Base-by-base conservation (phyloP, 164 flowering plant genomes). In the Houttuynia cordata region DNA sequence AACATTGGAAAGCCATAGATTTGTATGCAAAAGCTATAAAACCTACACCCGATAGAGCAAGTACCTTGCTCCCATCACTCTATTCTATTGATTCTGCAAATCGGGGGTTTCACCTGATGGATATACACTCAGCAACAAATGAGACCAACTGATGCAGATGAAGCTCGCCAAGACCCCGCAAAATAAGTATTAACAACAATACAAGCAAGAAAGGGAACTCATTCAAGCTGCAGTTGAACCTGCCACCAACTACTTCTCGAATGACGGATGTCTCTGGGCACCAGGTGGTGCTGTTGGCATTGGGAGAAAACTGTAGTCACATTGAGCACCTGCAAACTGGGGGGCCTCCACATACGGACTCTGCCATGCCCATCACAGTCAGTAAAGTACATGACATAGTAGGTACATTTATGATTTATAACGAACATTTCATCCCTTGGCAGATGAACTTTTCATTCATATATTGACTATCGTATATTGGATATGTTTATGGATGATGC, bases 241-340 rank as follows among this genome's bases (percentile, higher is more conserved):
- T 12, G 49, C 49, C 14, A 45, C 49, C 49, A 45, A 10, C 23
- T 24, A 54, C 4, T 54, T 20, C 34, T 54, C 34, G 1, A 3
- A 54, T 23, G 57, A 54, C 15, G 57, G 34, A 24, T 78, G 79
- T 77, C 81, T 80, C 61, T 80, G 90, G 8, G 85, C 97, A 64
- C 98, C 98, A 58, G 96, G 96, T n/a, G 98, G 98, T 17, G 98
- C 84, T 13, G 90, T 77, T 25, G 97, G 97, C 83, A 78, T 81
- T 15, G 98, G 98, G 67, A 87, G 83, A n/a, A n/a, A n/a, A n/a
- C n/a, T n/a, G 65, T 71, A 65, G 14, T 45, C 2, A 14, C 12
- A 45, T 45, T 45, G 49, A 45, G 13, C 49, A 45, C 49, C 89
- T 18, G 71, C 71, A 62, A 78, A 74, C 8, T 68, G 75, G 22